A percentile compares a stretch with the other conserved stretches of the same genome.
phyloP scores from a whole-genome alignment of 352 stramenopile genomes.

The Peronospora belbahrii region DNA sequence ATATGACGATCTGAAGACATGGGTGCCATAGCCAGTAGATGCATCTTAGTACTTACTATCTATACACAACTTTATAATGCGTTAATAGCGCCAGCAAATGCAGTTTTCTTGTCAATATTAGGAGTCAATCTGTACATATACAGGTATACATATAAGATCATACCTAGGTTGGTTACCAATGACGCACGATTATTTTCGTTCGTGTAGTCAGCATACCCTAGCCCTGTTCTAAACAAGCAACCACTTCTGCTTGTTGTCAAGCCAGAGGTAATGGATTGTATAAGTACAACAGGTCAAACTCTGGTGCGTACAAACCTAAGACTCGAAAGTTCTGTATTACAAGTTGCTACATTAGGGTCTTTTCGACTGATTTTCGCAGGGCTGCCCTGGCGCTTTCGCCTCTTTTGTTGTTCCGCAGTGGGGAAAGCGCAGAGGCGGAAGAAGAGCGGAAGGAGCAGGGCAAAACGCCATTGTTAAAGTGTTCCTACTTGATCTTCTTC shows the following conservation, averaged over 20 bases:
- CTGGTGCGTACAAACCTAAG: too few relatives aligned
- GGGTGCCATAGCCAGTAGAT: not conserved
- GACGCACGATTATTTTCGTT: not conserved
- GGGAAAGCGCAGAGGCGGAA: slow-evolving; percentile 19
- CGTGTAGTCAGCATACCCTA: slow-evolving; percentile 8
- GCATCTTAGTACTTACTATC: too few relatives aligned
- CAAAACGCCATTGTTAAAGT: not conserved
- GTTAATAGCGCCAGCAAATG: not conserved
- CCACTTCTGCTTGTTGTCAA: slow-evolving; percentile 9
- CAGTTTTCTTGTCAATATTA: not conserved
- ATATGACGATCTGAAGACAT: slow-evolving; percentile 1
- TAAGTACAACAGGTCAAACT: too few relatives aligned
- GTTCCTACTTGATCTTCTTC: too few relatives aligned
- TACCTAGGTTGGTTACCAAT: too few relatives aligned
- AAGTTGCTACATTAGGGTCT: slow-evolving; percentile 8
- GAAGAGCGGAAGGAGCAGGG: slow-evolving; percentile 19
- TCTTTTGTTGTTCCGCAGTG: slow-evolving; percentile 20
- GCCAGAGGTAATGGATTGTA: too few relatives aligned
- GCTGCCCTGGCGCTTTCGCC: too few relatives aligned
- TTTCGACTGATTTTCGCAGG: slow-evolving; percentile 16
- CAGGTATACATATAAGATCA: too few relatives aligned
- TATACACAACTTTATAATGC: not conserved
- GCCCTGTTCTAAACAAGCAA: slow-evolving; percentile 7
- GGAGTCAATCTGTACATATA: too few relatives aligned
- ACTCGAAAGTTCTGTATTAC: slow-evolving; percentile 15